Evolutionary conservation across 1,284 basidiomycete genomes (phyloP).

Genomic region (Leccinum griseonigrum): DNA sequence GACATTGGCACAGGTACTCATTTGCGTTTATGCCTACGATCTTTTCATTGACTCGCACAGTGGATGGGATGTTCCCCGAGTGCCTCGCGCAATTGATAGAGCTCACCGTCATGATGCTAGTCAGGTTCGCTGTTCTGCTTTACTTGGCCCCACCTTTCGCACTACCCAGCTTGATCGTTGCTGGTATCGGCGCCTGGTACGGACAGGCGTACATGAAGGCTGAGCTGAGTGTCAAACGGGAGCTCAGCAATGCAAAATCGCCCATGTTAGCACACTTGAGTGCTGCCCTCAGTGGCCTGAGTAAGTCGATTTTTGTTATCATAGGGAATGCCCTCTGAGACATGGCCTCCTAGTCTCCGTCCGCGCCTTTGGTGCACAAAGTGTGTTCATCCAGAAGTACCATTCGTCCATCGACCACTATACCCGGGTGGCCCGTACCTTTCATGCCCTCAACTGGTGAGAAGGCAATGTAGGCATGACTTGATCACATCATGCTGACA

Average conservation of each 20-base stretch:
- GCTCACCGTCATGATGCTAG: constrained; percentile 26
- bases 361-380: constrained; percentile 56
- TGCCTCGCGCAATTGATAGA: not conserved
- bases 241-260: constrained; percentile 42
- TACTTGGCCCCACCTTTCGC: constrained; percentile 42
- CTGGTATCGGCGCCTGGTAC: constrained; percentile 44
- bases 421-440: constrained; percentile 44
- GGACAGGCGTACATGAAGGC: constrained; percentile 40
- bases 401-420: constrained; percentile 47
- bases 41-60: constrained; percentile 8
- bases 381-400: constrained; percentile 45
- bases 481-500: not conserved
- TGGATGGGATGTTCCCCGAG: constrained; percentile 7
- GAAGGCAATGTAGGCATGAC: not conserved
- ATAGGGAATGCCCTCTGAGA: not conserved
- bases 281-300: constrained; percentile 49
- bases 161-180: constrained; percentile 34
- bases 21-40: constrained; percentile 1
- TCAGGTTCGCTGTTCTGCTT: constrained; percentile 41
- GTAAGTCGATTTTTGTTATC: constrained; percentile 34
- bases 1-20: constrained; percentile 20
- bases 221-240: constrained; percentile 45
- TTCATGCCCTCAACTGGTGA: constrained; percentile 53
- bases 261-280: constrained; percentile 45
- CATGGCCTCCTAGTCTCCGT: constrained; percentile 47